phyloP scores from a whole-genome alignment of 768 basidiomycete genomes.

The Stropharia rugosoannulata region DNA sequence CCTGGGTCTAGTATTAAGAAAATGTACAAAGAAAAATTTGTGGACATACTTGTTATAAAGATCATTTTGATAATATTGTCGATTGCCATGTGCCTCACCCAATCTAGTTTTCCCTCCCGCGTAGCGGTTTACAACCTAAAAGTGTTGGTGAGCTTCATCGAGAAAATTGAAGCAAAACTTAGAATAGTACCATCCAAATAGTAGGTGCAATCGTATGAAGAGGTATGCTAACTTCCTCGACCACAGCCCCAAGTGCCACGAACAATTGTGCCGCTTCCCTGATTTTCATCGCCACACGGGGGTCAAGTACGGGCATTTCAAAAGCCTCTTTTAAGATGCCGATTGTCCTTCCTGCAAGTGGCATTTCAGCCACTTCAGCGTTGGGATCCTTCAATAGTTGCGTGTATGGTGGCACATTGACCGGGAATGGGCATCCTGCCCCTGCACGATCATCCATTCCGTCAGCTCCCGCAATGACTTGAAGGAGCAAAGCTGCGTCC shows the following conservation, averaged over 20 bases:
- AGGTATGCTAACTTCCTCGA: constrained; percentile 40
- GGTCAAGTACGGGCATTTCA: constrained; percentile 29
- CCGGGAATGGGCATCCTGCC: constrained; percentile 15
- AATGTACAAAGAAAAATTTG: background rate
- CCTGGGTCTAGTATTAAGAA: background rate
- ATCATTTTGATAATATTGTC: constrained; percentile 20
- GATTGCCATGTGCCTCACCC: constrained; percentile 17
- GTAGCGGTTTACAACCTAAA: constrained; percentile 16
- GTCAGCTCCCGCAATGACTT: constrained; percentile 44
- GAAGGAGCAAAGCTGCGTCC: constrained; percentile 38
- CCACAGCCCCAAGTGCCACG: constrained; percentile 34
- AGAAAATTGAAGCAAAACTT: background rate
- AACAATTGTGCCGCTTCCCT: constrained; percentile 32
- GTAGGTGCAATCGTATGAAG: constrained; percentile 28
- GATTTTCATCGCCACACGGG: constrained; percentile 32
- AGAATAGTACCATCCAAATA: constrained; percentile 18
- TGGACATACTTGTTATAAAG: constrained; percentile 12
- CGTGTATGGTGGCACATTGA: constrained; percentile 20
- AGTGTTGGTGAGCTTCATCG: background rate
- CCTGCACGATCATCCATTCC: constrained; percentile 39
- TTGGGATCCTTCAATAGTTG: constrained; percentile 31
- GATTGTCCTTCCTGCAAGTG: constrained; percentile 33
- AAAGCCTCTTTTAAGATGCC: constrained; percentile 41
- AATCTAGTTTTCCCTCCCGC: constrained; percentile 17
- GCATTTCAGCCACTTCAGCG: constrained; percentile 17